Evolutionary conservation across 768 basidiomycete species (phyloP).

Genomic region (Psilocybe cyanescens): DNA sequence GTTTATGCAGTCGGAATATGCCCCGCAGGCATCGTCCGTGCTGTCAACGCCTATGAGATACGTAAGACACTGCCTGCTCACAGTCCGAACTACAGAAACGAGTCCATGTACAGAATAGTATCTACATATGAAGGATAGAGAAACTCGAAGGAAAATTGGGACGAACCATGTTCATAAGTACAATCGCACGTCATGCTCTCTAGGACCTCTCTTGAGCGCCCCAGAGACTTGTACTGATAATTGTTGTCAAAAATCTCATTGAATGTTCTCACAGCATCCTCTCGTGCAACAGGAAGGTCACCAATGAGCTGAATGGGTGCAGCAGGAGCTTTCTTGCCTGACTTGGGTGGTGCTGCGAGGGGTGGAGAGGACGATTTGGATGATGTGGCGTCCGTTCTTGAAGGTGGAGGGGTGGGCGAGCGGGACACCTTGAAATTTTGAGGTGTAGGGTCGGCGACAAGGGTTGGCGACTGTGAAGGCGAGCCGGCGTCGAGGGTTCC

Average conservation of each 20-base stretch:
- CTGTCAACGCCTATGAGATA: constrained; percentile 57
- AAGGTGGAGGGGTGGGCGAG: constrained; percentile 37
- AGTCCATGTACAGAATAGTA: constrained; percentile 16
- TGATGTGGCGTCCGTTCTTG: constrained; percentile 33
- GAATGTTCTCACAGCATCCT: constrained; percentile 74
- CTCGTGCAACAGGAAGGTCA: constrained; percentile 77
- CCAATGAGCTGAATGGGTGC: constrained; percentile 70
- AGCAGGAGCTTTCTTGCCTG: constrained; percentile 39
- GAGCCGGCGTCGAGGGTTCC: constrained; percentile 32
- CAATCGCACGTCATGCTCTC: constrained; percentile 99
- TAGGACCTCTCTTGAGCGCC: constrained; percentile 84
- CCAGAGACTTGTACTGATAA: constrained; percentile 87
- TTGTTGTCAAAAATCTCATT: constrained; percentile 74
- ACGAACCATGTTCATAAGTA: constrained; percentile 80
- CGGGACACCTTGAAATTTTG: constrained; percentile 37
- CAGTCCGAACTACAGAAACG: neutral
- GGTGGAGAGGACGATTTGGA: constrained; percentile 47
- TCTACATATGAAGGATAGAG: constrained; percentile 15
- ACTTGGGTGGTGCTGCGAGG: constrained; percentile 29
- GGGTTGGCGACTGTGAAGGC: constrained; percentile 41
- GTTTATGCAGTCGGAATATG: constrained; percentile 94
- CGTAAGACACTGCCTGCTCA: constrained; percentile 28
- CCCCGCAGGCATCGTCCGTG: constrained; percentile 76
- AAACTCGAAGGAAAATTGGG: constrained; percentile 21
- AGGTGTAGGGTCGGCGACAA: constrained; percentile 32